A percentile compares a stretch with the other conserved stretches of the same genome.
These are phyloP conservation scores for Pichia sp. DNA, from an alignment of 1,139 yeast genomes.

Conservation along the genomic window DNA sequence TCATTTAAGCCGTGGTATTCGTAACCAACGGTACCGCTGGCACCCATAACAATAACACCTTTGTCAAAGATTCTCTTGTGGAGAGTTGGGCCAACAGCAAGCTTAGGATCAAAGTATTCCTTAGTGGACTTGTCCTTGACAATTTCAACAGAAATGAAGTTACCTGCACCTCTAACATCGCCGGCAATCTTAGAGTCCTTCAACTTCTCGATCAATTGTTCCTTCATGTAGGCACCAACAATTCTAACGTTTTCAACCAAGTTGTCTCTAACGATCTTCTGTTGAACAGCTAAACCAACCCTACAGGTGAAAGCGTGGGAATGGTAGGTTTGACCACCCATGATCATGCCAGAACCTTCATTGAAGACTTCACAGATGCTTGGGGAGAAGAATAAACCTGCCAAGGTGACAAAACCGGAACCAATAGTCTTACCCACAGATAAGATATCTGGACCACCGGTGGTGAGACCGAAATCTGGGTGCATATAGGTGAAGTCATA, in stretches of 20 bases:
- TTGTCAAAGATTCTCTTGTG: slow-evolving; percentile 37
- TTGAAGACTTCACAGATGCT: slow-evolving; percentile 42
- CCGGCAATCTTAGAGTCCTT: slow-evolving; percentile 42
- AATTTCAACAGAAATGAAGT: slow-evolving; percentile 55
- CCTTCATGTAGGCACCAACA: slow-evolving; percentile 48
- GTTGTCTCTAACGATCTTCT: slow-evolving; percentile 42
- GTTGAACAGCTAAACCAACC: slow-evolving; percentile 56
- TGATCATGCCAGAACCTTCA: slow-evolving; percentile 40
- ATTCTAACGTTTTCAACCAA: slow-evolving; percentile 47
- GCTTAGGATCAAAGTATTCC: slow-evolving; percentile 39
- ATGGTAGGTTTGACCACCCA: slow-evolving; percentile 59
- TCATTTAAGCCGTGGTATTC: slow-evolving; percentile 30
- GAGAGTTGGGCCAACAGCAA: slow-evolving; percentile 36
- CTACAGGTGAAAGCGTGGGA: slow-evolving; percentile 58
- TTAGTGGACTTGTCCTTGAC: slow-evolving; percentile 49
- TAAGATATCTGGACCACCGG: slow-evolving; percentile 55
- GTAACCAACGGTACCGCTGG: slow-evolving; percentile 37
- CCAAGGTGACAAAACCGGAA: slow-evolving; percentile 58
- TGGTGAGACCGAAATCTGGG: slow-evolving; percentile 32
- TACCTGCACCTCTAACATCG: slow-evolving; percentile 59
- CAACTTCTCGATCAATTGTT: slow-evolving; percentile 34
- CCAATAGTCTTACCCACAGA: slow-evolving; percentile 63
- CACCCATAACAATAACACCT: slow-evolving; percentile 44
- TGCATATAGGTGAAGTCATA: slow-evolving; percentile 28
- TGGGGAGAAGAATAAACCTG: slow-evolving; percentile 54